Conservation (phyloP, 1,139 yeast species). For the Suhomyces yuchorum region DNA sequence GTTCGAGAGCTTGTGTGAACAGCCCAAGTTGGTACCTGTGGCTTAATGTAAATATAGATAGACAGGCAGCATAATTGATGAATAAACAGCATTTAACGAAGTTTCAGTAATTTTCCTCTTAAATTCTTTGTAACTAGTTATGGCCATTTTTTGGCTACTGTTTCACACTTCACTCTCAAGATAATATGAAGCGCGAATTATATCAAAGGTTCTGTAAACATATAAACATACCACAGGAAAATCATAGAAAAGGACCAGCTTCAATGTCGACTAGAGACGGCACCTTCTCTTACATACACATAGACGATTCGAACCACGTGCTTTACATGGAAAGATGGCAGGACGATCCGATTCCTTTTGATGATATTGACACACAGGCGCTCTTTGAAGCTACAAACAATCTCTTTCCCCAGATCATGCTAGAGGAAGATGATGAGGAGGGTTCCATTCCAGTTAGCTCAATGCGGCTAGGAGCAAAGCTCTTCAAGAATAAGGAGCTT, state of each 20-base stretch:
- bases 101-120: background rate
- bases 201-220: too few species aligned
- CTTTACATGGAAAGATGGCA: slow-evolving; percentile 47
- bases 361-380: slow-evolving; percentile 44
- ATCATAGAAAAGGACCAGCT: background rate
- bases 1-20: slow-evolving; percentile 57
- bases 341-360: slow-evolving; percentile 44
- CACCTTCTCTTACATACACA: slow-evolving; percentile 38
- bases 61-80: background rate
- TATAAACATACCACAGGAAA: too few species aligned
- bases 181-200: too few species aligned
- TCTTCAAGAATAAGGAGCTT: slow-evolving; percentile 36
- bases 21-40: slow-evolving; percentile 17
- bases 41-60: slow-evolving; percentile 6
- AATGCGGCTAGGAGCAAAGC: slow-evolving; percentile 42
- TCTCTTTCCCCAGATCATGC: slow-evolving; percentile 38
- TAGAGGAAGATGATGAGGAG: slow-evolving; percentile 46
- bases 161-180: too few species aligned
- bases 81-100: background rate
- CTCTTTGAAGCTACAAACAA: slow-evolving; percentile 40
- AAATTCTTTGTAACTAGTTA: too few species aligned
- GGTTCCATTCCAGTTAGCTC: slow-evolving; percentile 41
- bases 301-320: slow-evolving; percentile 44
- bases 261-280: slow-evolving; percentile 27
- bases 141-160: too few species aligned